Conservation (phyloP, 2,329 filamentous ascomycete genomes). For the Calonectria multiphialidica region DNA sequence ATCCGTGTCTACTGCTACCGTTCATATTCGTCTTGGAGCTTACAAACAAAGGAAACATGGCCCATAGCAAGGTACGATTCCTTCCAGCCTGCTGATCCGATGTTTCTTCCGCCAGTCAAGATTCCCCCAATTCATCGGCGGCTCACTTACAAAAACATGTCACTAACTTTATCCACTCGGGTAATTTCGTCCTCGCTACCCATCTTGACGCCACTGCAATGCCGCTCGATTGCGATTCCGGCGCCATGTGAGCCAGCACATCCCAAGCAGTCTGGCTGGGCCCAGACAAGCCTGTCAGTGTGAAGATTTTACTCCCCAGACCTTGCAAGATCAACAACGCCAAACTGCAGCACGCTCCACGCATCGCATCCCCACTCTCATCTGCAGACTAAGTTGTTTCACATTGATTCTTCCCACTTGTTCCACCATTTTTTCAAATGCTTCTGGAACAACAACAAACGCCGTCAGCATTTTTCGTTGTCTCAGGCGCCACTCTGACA, state of each 20-base stretch:
- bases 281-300: background rate
- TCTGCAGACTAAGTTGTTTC: slow-evolving; percentile 7
- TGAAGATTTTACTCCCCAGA: slow-evolving; percentile 12
- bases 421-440: background rate
- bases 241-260: slow-evolving; percentile 8
- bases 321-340: slow-evolving; percentile 19
- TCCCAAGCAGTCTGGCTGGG: background rate
- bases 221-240: slow-evolving; percentile 2
- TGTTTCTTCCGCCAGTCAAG: slow-evolving; percentile 1
- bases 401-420: background rate
- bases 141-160: background rate
- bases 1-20: slow-evolving; percentile 16
- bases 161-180: slow-evolving; percentile 16
- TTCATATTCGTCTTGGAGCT: background rate
- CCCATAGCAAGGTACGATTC: background rate
- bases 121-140: background rate
- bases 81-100: background rate
- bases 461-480: slow-evolving; percentile 1
- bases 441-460: slow-evolving; percentile 5
- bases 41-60: background rate
- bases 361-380: background rate
- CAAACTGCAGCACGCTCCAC: slow-evolving; percentile 13
- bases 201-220: background rate
- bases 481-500: slow-evolving; percentile 6
- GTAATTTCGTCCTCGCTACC: slow-evolving; percentile 9